Base-by-base conservation (phyloP, 306 rosid genomes). In the Nissolia schottii region DNA sequence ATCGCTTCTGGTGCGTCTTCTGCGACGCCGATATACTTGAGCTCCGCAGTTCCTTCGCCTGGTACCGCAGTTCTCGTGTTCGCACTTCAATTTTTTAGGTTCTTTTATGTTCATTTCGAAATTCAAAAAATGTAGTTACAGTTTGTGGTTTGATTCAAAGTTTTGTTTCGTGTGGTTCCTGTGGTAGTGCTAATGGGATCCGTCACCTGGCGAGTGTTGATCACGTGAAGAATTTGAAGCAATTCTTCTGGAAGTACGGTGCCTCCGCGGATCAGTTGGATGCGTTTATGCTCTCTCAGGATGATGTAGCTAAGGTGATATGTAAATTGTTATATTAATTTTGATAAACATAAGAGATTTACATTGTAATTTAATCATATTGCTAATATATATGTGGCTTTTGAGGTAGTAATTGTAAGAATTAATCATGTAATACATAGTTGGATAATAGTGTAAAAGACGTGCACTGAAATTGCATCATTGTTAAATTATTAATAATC, bases 181-280 rank as follows among this genome's bases (percentile, higher is more conserved):
- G 61, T 41, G 20, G 25, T 86, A 94, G 99, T 77, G 81, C 66
- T 57, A 85, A 86, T 82, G 97, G 88, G 0, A 89, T 94, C 71
- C 82, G 61, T 66, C 99, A 91, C 81, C 81, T 94, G 12, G 91
- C 97, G 7, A 85, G 88, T 61, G 80, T 24, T 2, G 81, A 79
- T 69, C 99, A 94, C 46, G 55, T 88, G 74, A 88, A 89, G 84
- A 86, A 84, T 82, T 79, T 89, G 91, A 94, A 88, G 90, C 96
- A 88, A 54, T 89, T 91, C 56, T 76, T 86, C 51, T 91, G 99
- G 96, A 91, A 94, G 76, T 70, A 89, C 34, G 96, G 97, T 54
- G 95, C 83, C 15, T 51, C 76, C 38, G 23, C 51, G 84, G 86
- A 82, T 51, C 81, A 69, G n/a, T 50, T 89, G 60, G 85, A 86